phyloP scores from a whole-genome alignment of 805 yeast species.

The Saturnispora kantuleensis region DNA sequence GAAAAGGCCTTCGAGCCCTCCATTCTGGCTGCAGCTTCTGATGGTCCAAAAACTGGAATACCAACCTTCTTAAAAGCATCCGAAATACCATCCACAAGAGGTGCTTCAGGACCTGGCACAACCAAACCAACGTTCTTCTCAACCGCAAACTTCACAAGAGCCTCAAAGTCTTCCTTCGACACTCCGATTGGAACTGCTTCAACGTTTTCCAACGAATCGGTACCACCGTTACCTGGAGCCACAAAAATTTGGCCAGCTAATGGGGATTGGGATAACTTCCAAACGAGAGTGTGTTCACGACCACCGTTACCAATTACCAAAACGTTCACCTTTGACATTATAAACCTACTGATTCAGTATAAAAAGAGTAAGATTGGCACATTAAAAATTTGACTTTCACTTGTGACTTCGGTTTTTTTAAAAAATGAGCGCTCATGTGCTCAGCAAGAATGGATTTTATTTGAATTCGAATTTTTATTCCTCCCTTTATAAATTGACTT shows the following conservation, averaged over 20 bases:
- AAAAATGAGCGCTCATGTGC: background rate
- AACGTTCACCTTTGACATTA: slow-evolving; percentile 35
- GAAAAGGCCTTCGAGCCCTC: slow-evolving; percentile 96
- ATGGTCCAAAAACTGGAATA: slow-evolving; percentile 96
- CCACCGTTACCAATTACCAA: slow-evolving; percentile 96
- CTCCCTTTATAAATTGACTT: background rate
- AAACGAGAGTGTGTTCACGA: slow-evolving; percentile 93
- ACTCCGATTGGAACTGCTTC: slow-evolving; percentile 63
- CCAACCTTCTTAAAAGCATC: slow-evolving; percentile 68
- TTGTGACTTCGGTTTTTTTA: slow-evolving; percentile 1
- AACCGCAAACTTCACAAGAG: slow-evolving; percentile 64
- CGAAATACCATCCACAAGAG: slow-evolving; percentile 88
- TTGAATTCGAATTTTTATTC: background rate
- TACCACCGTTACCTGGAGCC: slow-evolving; percentile 98
- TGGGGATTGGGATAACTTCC: slow-evolving; percentile 79
- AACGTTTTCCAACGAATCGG: slow-evolving; percentile 48
- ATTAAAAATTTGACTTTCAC: background rate
- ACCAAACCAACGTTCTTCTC: slow-evolving; percentile 61
- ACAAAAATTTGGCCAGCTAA: slow-evolving; percentile 67
- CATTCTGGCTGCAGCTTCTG: slow-evolving; percentile 79
- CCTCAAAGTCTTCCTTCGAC: slow-evolving; percentile 54
- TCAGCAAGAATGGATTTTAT: background rate
- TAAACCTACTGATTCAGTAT: background rate
- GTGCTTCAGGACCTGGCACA: slow-evolving; percentile 99
- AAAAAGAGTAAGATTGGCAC: background rate